Percentiles rank a stretch among this genome's conserved stretches.
Evolutionary conservation across 1,139 yeast genomes (phyloP).

Genomic region (Debaryomyces subglobosus): DNA sequence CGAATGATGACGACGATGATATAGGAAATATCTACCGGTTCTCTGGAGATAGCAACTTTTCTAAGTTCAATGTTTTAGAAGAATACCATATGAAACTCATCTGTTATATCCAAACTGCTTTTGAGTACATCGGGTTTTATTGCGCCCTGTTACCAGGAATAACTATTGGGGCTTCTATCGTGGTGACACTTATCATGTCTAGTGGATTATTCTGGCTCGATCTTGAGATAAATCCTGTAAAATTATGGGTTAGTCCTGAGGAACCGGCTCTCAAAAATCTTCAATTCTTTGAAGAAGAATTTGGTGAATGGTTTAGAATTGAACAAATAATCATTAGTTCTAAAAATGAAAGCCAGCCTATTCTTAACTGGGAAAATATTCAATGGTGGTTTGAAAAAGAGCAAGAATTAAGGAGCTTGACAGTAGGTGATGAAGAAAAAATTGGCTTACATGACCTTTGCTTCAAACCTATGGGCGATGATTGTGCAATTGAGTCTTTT

Average conservation of each 20-base stretch:
- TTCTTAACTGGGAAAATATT: slow-evolving; percentile 65
- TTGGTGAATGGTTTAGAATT: slow-evolving; percentile 91
- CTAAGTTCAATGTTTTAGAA: neutral
- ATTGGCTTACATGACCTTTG: slow-evolving; percentile 68
- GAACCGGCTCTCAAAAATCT: slow-evolving; percentile 76
- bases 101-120: slow-evolving; percentile 31
- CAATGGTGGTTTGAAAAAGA: slow-evolving; percentile 91
- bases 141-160: slow-evolving; percentile 63
- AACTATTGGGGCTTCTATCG: slow-evolving; percentile 50
- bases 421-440: slow-evolving; percentile 23
- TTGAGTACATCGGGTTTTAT: slow-evolving; percentile 48
- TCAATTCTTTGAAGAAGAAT: slow-evolving; percentile 70
- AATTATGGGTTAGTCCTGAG: slow-evolving; percentile 84
- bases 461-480: slow-evolving; percentile 74
- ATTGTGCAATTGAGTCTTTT: slow-evolving; percentile 87
- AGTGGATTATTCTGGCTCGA: slow-evolving; percentile 55
- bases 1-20: slow-evolving; percentile 23
- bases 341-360: slow-evolving; percentile 56
- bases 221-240: slow-evolving; percentile 78
- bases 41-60: neutral
- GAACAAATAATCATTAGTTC: slow-evolving; percentile 83
- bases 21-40: slow-evolving; percentile 11
- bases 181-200: slow-evolving; percentile 50
- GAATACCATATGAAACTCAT: slow-evolving; percentile 18
- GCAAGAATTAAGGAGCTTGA: slow-evolving; percentile 44